A percentile compares a stretch with the other conserved stretches of the same genome.
Conservation (phyloP, 805 yeast genomes). For the Nakazawaea anatomiae region DNA sequence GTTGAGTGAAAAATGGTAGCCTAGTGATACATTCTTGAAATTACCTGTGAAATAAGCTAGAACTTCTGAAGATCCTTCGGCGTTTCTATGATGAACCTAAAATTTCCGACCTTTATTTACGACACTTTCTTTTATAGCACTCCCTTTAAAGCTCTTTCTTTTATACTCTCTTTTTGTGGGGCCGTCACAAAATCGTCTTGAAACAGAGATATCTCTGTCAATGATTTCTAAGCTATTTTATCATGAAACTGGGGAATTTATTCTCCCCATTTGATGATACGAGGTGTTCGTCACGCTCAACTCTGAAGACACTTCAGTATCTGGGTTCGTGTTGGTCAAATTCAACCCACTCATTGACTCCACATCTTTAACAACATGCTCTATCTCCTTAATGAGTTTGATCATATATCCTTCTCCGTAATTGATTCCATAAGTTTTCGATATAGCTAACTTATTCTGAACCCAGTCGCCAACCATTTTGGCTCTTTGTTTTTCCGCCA, state of each 20-base stretch:
- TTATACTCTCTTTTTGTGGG: no score
- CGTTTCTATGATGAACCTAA: no score
- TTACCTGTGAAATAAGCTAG: no score
- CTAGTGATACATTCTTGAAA: no score
- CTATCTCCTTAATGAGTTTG: constrained; percentile 51
- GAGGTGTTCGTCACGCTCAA: neutral
- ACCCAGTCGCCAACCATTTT: constrained; percentile 55
- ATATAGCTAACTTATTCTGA: constrained; percentile 34
- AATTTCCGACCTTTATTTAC: no score
- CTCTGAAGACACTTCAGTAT: constrained; percentile 8
- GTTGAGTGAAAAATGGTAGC: no score
- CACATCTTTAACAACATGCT: constrained; percentile 14
- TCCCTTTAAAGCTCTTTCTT: no score
- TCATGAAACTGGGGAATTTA: neutral
- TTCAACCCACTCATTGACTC: neutral
- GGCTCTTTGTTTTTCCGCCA: constrained; percentile 75
- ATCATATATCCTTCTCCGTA: constrained; percentile 64
- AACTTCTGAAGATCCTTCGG: no score
- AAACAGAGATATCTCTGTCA: no score
- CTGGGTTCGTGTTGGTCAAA: constrained; percentile 1
- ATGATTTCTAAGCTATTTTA: no score
- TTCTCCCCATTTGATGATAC: neutral
- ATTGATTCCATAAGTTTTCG: constrained; percentile 49
- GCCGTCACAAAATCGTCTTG: neutral
- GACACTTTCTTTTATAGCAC: no score